A percentile compares a stretch with the other conserved stretches of the same genome.
phyloP scores from a whole-genome alignment of 148 eudicot species.

The Rhododendron molle region DNA sequence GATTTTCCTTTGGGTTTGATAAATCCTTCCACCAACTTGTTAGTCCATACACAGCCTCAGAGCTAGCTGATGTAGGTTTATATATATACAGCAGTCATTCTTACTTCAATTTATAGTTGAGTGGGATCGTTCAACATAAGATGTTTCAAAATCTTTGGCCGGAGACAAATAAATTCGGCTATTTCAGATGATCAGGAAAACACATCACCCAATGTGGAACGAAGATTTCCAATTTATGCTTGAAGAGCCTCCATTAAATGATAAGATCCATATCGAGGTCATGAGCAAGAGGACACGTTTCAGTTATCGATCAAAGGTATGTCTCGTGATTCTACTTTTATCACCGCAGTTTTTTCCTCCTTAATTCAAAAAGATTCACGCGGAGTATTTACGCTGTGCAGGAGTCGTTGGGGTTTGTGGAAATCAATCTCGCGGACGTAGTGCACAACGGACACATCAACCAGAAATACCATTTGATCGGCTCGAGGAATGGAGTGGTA shows the following conservation, averaged over 20 bases:
- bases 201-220: constrained; percentile 74
- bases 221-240: constrained; percentile 71
- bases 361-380: not conserved
- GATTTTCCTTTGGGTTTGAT: not conserved
- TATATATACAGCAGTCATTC: not conserved
- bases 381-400: constrained; percentile 12
- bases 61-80: not conserved
- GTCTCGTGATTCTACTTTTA: constrained; percentile 1
- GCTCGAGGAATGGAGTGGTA: constrained; percentile 66
- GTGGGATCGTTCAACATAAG: not conserved
- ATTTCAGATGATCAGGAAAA: constrained; percentile 47
- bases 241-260: constrained; percentile 73
- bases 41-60: not conserved
- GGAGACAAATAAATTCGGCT: not conserved
- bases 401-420: constrained; percentile 82
- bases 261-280: constrained; percentile 62
- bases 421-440: constrained; percentile 65
- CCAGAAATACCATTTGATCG: constrained; percentile 69
- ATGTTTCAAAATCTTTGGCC: not conserved
- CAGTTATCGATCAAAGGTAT: constrained; percentile 62
- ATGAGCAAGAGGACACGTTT: constrained; percentile 57
- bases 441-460: constrained; percentile 79
- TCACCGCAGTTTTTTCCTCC: not conserved
- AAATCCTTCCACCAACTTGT: not conserved
- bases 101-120: not conserved